Conservation (phyloP, 2,329 filamentous ascomycete genomes). For the Monilinia fructicola region DNA sequence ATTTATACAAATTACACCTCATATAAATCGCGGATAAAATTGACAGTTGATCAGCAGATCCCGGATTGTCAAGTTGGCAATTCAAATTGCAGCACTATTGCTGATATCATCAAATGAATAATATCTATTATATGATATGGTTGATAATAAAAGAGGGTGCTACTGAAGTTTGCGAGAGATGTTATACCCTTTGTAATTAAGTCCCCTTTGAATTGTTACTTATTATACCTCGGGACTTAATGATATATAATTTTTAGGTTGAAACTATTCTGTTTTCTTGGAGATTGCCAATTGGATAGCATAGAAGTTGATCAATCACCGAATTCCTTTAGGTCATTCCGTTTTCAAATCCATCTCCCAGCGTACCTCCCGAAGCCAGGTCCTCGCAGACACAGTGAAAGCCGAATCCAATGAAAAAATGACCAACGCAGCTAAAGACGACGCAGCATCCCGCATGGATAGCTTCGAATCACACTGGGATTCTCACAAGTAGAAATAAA, state of each 20-base stretch:
- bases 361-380: neutral
- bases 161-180: neutral
- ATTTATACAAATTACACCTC: constrained; percentile 8
- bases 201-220: too few relatives aligned
- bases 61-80: neutral
- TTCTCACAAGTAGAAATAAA: neutral
- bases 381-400: neutral
- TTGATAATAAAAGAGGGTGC: neutral
- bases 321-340: neutral
- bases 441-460: neutral
- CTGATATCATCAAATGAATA: neutral
- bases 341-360: neutral
- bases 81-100: neutral
- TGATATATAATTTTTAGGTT: neutral
- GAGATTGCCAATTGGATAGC: neutral
- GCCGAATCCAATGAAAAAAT: neutral
- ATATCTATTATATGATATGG: neutral
- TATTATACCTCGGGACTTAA: neutral
- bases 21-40: constrained; percentile 22
- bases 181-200: neutral
- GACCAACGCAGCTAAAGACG: neutral
- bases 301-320: neutral
- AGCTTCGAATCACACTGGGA: neutral
- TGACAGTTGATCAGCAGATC: constrained; percentile 13
- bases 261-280: neutral